phyloP scores from a whole-genome alignment of 2,329 filamentous ascomycete genomes.

The Scopulariopsis brevicaulis region DNA sequence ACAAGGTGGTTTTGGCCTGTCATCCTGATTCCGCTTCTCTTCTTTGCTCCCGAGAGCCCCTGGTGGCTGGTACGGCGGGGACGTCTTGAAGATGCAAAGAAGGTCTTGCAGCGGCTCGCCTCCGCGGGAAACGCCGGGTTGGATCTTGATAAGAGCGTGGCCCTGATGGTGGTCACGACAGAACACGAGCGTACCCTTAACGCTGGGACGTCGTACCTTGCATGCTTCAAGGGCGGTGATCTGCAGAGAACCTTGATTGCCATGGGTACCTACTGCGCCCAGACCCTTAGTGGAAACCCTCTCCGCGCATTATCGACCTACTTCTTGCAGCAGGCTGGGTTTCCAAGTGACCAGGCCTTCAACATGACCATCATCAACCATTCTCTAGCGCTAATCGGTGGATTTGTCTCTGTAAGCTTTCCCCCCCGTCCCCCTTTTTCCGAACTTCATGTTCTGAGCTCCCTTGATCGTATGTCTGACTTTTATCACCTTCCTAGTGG shows the following conservation, averaged over 20 bases:
- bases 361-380: constrained; percentile 19
- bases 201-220: constrained; percentile 24
- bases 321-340: constrained; percentile 19
- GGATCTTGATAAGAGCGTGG: constrained; percentile 22
- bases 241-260: constrained; percentile 25
- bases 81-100: constrained; percentile 19
- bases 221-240: constrained; percentile 31
- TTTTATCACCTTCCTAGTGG: constrained; percentile 3
- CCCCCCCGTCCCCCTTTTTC: not conserved
- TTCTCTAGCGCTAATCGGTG: constrained; percentile 23
- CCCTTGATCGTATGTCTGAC: not conserved
- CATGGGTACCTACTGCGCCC: constrained; percentile 18
- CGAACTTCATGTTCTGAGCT: not conserved
- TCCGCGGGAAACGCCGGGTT: constrained; percentile 12
- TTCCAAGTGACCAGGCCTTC: constrained; percentile 13
- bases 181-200: constrained; percentile 23
- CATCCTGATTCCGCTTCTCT: constrained; percentile 17
- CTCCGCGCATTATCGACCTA: constrained; percentile 15
- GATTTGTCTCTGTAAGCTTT: constrained; percentile 8
- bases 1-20: constrained; percentile 7
- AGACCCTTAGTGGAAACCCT: constrained; percentile 17
- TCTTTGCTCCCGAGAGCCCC: constrained; percentile 24
- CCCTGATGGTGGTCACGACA: constrained; percentile 29
- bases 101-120: constrained; percentile 19
- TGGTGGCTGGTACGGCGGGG: constrained; percentile 28